These are phyloP conservation scores for Brettanomyces custersianus DNA, from an alignment of 805 yeast genomes.

Conservation along the genomic window DNA sequence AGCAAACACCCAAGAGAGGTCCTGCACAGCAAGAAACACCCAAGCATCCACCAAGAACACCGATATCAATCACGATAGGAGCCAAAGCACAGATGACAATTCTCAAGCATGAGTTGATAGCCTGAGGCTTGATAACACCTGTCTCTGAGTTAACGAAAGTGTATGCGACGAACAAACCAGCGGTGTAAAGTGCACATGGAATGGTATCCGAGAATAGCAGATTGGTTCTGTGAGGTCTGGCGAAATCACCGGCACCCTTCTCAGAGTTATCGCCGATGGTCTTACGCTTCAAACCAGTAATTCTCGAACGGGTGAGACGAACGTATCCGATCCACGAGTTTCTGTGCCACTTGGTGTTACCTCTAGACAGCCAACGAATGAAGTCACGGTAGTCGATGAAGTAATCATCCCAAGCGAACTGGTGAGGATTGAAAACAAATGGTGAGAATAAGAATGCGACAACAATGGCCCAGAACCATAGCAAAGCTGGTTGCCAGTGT, in stretches of 20 bases:
- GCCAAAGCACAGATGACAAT: slow-evolving; percentile 74
- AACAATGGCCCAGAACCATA: slow-evolving; percentile 96
- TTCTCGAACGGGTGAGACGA: slow-evolving; percentile 74
- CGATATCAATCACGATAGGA: slow-evolving; percentile 86
- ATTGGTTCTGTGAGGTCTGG: slow-evolving; percentile 76
- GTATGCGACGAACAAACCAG: slow-evolving; percentile 72
- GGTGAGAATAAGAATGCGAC: slow-evolving; percentile 87
- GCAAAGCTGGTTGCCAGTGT: slow-evolving; percentile 85
- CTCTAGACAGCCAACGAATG: slow-evolving; percentile 86
- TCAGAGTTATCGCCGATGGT: slow-evolving; percentile 70
- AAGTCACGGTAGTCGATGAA: slow-evolving; percentile 93
- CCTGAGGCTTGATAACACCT: slow-evolving; percentile 50
- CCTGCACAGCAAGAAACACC: slow-evolving; percentile 95
- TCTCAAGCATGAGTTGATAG: slow-evolving; percentile 66
- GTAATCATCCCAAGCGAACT: slow-evolving; percentile 92
- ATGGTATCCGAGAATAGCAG: slow-evolving; percentile 61
- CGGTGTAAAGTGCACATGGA: slow-evolving; percentile 66
- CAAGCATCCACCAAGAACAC: slow-evolving; percentile 67
- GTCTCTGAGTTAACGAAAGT: slow-evolving; percentile 81
- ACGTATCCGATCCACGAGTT: slow-evolving; percentile 84
- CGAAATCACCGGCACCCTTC: slow-evolving; percentile 74
- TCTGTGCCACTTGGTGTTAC: slow-evolving; percentile 83
- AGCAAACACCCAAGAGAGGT: slow-evolving; percentile 87
- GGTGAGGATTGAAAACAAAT: slow-evolving; percentile 94
- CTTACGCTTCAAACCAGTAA: slow-evolving; percentile 77